These are phyloP conservation scores for Pythium sukuiense DNA, from an alignment of 352 stramenopile genomes.

Conservation along the genomic window DNA sequence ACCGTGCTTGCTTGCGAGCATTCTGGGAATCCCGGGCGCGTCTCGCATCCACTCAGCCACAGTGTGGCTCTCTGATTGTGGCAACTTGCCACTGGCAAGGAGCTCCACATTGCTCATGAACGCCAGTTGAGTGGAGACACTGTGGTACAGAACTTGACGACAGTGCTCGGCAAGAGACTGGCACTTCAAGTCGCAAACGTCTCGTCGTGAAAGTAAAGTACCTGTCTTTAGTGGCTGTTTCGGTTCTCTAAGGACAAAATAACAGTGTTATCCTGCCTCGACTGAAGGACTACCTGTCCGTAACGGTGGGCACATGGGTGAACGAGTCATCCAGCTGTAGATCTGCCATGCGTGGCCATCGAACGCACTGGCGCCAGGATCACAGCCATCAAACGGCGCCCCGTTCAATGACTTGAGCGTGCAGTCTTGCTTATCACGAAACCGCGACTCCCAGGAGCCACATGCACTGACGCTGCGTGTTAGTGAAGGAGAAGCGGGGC, in stretches of 20 bases:
- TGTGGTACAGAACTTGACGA: constrained; percentile 1
- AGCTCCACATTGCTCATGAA: neutral
- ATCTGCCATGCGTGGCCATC: neutral
- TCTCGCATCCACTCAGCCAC: too few relatives aligned
- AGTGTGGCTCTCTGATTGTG: neutral
- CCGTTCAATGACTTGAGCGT: neutral
- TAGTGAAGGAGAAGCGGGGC: neutral
- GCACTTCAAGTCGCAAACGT: constrained; percentile 1
- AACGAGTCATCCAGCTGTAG: neutral
- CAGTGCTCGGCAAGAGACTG: neutral
- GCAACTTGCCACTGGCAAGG: neutral
- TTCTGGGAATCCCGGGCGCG: too few relatives aligned
- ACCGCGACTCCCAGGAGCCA: neutral
- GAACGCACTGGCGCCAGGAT: neutral
- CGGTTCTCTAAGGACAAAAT: too few relatives aligned
- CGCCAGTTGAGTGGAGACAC: neutral
- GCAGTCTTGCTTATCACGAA: neutral
- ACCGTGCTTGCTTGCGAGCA: too few relatives aligned
- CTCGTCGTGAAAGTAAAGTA: neutral
- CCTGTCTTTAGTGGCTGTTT: neutral
- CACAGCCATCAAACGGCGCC: neutral
- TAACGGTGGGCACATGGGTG: neutral
- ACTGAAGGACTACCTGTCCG: neutral
- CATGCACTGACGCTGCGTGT: neutral
- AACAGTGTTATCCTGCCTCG: too few relatives aligned